A percentile compares a stretch with the other conserved stretches of the same genome.
These are phyloP conservation scores for Peronospora belbahrii DNA, from an alignment of 352 stramenopile species.

Conservation along the genomic window DNA sequence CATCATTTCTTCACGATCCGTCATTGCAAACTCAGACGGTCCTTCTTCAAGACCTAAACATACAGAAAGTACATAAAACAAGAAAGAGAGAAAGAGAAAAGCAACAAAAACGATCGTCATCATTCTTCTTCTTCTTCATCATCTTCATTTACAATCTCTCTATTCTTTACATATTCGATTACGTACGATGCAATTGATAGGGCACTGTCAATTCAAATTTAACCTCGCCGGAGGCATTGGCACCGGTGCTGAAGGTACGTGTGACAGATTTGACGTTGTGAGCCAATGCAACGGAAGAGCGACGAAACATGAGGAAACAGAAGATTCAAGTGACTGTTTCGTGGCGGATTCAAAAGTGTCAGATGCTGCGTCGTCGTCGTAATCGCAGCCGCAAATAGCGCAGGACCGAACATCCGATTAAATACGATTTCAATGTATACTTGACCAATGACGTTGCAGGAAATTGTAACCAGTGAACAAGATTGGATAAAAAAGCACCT, in stretches of 20 bases:
- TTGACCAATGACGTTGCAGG: conserved; percentile 24
- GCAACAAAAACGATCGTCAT: no score
- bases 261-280: conserved; percentile 23
- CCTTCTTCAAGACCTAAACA: conserved; percentile 57
- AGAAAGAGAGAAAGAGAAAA: no score
- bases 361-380: no score
- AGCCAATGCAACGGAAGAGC: conserved; percentile 37
- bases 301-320: conserved; percentile 56
- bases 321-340: conserved; percentile 25
- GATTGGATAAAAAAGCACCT: conserved; percentile 21
- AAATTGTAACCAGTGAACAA: conserved; percentile 20
- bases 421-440: conserved; percentile 24
- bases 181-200: conserved; percentile 79
- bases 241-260: conserved; percentile 57
- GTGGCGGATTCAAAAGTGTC: conserved; percentile 28
- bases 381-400: no score
- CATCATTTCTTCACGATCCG: conserved; percentile 95
- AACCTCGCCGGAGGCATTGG: conserved; percentile 42
- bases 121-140: no score
- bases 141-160: no score
- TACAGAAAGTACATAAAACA: no score
- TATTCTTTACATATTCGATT: no score
- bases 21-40: conserved; percentile 51
- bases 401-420: conserved; percentile 3
- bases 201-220: conserved; percentile 63